These are phyloP conservation scores for Botrytis deweyae DNA, from an alignment of 2,329 filamentous ascomycete genomes.

Conservation along the genomic window DNA sequence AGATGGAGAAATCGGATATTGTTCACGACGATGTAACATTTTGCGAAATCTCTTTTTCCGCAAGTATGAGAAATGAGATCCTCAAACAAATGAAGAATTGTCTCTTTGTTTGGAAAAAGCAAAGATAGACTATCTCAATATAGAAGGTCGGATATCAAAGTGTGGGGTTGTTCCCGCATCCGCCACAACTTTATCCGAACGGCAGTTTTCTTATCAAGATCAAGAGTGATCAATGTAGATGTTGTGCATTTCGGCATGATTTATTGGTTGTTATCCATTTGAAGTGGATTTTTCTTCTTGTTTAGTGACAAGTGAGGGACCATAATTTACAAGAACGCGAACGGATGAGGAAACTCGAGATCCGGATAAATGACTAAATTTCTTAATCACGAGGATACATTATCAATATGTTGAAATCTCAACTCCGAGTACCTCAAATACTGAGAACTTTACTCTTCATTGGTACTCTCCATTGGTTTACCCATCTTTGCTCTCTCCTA, in stretches of 20 bases:
- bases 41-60: neutral
- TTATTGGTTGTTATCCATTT: neutral
- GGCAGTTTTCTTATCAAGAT: conserved; percentile 7
- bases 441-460: neutral
- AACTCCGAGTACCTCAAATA: neutral
- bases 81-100: neutral
- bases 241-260: neutral
- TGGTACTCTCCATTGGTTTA: neutral
- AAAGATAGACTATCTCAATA: conserved; percentile 2
- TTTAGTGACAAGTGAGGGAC: neutral
- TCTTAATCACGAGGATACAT: neutral
- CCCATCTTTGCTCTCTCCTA: neutral
- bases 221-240: neutral
- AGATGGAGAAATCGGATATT: neutral
- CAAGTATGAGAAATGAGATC: neutral
- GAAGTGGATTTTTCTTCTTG: neutral
- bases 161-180: neutral
- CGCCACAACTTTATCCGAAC: neutral
- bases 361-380: neutral
- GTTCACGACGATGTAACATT: neutral
- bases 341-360: neutral
- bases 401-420: neutral
- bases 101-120: neutral
- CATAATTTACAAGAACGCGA: neutral
- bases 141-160: conserved; percentile 6